Conservation (phyloP, 2,329 filamentous ascomycete species). For the Stemphylium lycopersici region DNA sequence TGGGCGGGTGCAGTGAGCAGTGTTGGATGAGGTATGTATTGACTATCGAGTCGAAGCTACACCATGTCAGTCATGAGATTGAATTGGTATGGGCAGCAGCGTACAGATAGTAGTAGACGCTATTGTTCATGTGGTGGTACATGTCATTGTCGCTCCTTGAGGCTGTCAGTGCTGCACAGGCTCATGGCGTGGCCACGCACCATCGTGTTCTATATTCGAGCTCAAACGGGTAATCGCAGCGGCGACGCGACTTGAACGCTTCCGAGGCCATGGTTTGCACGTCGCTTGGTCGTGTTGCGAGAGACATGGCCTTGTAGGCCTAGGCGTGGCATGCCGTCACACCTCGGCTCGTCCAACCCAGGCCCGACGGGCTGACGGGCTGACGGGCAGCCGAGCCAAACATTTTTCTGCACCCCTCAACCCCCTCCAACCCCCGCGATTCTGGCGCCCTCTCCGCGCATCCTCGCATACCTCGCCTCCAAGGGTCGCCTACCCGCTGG, state of each 20-base stretch:
- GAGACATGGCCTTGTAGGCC: too few species aligned
- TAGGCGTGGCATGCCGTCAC: background rate
- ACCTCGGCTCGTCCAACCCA: conserved; percentile 6
- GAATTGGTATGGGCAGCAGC: conserved; percentile 20
- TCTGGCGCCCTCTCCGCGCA: conserved; percentile 59
- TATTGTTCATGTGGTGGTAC: conserved; percentile 94
- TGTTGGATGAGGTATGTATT: conserved; percentile 85
- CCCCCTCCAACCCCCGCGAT: conserved; percentile 15
- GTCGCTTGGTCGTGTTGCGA: background rate
- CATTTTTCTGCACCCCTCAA: conserved; percentile 3
- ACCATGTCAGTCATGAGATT: conserved; percentile 1
- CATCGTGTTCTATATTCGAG: conserved; percentile 88
- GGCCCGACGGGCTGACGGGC: background rate
- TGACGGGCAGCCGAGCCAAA: background rate
- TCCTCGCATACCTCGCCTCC: conserved; percentile 59
- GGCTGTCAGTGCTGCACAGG: conserved; percentile 16
- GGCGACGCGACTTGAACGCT: conserved; percentile 63
- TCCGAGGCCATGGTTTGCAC: conserved; percentile 32
- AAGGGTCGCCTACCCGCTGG: conserved; percentile 50
- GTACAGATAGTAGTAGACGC: conserved; percentile 79
- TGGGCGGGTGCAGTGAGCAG: conserved; percentile 74
- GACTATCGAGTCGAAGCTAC: conserved; percentile 79
- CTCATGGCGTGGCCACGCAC: conserved; percentile 53
- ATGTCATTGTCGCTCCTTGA: conserved; percentile 86
- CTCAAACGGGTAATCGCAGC: conserved; percentile 76